Evolutionary conservation across 192 early-diverging fungal genomes (phyloP).

Genomic region (Lobosporangium transversale): DNA sequence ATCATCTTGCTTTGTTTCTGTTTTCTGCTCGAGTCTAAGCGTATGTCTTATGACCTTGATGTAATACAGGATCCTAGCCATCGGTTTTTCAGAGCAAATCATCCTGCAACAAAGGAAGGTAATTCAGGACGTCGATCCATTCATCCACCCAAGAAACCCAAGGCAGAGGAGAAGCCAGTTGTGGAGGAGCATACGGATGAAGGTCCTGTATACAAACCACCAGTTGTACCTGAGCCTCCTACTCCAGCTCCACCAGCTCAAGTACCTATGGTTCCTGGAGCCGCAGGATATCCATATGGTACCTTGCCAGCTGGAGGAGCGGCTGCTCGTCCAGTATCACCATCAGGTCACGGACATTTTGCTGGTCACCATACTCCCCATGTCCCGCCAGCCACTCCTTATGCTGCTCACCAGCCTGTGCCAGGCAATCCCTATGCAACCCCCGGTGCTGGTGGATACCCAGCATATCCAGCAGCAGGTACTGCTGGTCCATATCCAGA

Average conservation of each 20-base stretch:
- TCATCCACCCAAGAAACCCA: conserved; percentile 19
- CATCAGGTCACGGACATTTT: conserved; percentile 20
- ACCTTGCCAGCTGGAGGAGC: conserved; percentile 25
- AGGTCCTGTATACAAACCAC: conserved; percentile 47
- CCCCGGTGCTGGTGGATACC: conserved; percentile 7
- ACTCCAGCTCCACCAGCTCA: conserved; percentile 4
- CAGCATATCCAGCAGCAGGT: conserved; percentile 31
- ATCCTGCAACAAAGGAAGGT: too few species aligned
- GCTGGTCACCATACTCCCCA: conserved; percentile 39
- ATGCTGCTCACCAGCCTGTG: conserved; percentile 13
- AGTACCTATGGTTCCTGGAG: conserved; percentile 32
- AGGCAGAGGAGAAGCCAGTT: conserved; percentile 33
- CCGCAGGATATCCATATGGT: conserved; percentile 37
- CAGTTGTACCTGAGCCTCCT: conserved; percentile 36
- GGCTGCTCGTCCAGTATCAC: conserved; percentile 20
- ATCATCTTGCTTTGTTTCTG: not conserved
- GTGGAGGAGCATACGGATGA: conserved; percentile 29
- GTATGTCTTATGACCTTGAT: too few species aligned
- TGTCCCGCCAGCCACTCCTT: conserved; percentile 26
- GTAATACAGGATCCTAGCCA: conserved; percentile 35
- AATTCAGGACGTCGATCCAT: conserved; percentile 35
- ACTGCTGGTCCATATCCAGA: conserved; percentile 20
- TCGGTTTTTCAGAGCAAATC: conserved; percentile 32
- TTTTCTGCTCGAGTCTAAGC: not conserved
- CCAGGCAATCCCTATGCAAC: conserved; percentile 26